A percentile compares a stretch with the other conserved stretches of the same genome.
phyloP scores from a whole-genome alignment of 1,139 yeast species.

The Taiozyma sp. region DNA sequence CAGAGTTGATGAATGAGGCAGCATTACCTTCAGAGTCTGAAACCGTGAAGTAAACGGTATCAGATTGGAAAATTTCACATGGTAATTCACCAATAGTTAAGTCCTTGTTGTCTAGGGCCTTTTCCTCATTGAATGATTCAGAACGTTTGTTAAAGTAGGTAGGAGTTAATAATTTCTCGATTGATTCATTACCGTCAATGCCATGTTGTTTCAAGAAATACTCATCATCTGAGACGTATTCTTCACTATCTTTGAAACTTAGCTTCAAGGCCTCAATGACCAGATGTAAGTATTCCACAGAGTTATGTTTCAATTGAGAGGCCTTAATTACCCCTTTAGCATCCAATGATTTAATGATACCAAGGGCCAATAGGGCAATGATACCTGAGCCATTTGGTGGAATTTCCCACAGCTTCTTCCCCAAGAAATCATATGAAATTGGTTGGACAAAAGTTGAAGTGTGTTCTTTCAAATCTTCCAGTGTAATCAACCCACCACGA shows the following conservation, averaged over 20 bases:
- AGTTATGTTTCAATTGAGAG: conserved; percentile 50
- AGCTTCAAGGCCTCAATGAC: conserved; percentile 66
- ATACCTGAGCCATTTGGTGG: conserved; percentile 84
- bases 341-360: conserved; percentile 54
- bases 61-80: conserved; percentile 58
- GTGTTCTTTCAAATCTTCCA: conserved; percentile 52
- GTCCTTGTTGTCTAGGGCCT: conserved; percentile 37
- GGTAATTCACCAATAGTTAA: conserved; percentile 50
- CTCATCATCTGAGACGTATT: conserved; percentile 59
- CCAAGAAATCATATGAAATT: conserved; percentile 41
- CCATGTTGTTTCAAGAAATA: conserved; percentile 26
- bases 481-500: conserved; percentile 51
- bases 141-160: conserved; percentile 48
- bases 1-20: conserved; percentile 75
- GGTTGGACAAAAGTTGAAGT: conserved; percentile 59
- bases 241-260: conserved; percentile 74
- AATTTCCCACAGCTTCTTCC: conserved; percentile 59
- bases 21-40: conserved; percentile 73
- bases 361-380: conserved; percentile 65
- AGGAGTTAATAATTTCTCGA: conserved; percentile 29
- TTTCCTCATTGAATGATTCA: conserved; percentile 35
- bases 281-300: conserved; percentile 64
- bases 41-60: conserved; percentile 71
- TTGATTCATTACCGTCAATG: conserved; percentile 18
- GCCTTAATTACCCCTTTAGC: conserved; percentile 41